Evolutionary conservation across 2,329 filamentous ascomycete species (phyloP), one percentile per base, ranked within the genome.

Genomic region (Didymella pinodella): DNA sequence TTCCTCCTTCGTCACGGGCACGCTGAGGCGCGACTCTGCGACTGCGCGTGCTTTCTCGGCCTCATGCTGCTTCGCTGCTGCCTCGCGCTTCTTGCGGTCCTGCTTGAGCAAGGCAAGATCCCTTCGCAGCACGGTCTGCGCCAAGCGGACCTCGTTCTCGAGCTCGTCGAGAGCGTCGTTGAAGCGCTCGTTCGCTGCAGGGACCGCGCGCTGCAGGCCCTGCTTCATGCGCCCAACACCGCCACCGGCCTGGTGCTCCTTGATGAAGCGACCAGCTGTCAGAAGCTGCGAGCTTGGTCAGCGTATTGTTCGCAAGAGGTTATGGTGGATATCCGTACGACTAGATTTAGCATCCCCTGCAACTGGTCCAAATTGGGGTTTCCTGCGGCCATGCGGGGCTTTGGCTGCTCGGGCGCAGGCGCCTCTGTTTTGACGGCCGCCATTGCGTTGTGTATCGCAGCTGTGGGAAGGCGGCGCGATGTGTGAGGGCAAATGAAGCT

Each of bases 121-220:
- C 46, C 76, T 57, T 7, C 75, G 70, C 53, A 77, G 59, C 8
- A 77, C 75, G 0, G 66, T 63, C 32, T 78, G 74, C 7, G 75
- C 74, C 18, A 69, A 63, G 57, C 63, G 65, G 41, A 84, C 67
- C 52, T 84, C 78, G 44, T 76, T 75, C 64, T 84, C 82, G 14
- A 85, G 75, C 57, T 80, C 75, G 69, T 85, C 82, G n/a, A 84
- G 78, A n/a, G 80, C 78, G 46, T 81, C 76, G 64, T 85, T 80
- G 60, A 82, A 84, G 62, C 77, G 72, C 32, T 75, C 72, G 16
- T 75, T 71, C 28, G 80, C 79, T 16, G 66, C 68, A 2, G 81
- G 78, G 14, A 84, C 68, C 40, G 70, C 75, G 49, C 79, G 73
- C 61, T 78, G 70, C 63, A 77, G 31, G 61, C 64, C 54, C 61